These are phyloP conservation scores for Corynespora cassiicola DNA, from an alignment of 2,329 filamentous ascomycete genomes.

Conservation along the genomic window DNA sequence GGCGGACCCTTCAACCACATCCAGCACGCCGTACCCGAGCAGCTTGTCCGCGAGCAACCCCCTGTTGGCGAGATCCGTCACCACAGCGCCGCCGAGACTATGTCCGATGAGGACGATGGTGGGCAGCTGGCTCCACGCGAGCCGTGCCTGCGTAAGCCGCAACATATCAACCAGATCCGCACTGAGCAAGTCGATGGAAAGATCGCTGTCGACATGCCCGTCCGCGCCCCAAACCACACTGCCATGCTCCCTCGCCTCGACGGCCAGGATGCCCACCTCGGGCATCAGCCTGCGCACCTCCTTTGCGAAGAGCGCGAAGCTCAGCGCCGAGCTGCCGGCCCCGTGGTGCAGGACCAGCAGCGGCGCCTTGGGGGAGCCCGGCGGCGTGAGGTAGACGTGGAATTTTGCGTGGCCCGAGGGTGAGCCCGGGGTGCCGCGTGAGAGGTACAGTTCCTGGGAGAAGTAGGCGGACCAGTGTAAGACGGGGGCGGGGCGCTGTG, in stretches of 20 bases:
- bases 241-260: constrained; percentile 89
- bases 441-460: constrained; percentile 81
- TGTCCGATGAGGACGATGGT: constrained; percentile 86
- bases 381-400: constrained; percentile 89
- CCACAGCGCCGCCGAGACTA: constrained; percentile 88
- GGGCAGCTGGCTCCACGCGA: constrained; percentile 77
- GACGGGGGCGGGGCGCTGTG: constrained; percentile 65
- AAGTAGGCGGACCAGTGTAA: constrained; percentile 91
- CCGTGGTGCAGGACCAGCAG: constrained; percentile 95
- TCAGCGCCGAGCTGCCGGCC: constrained; percentile 89
- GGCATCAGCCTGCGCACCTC: constrained; percentile 81
- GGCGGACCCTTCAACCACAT: constrained; percentile 93
- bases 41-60: constrained; percentile 71
- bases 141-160: constrained; percentile 67
- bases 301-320: constrained; percentile 81
- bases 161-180: constrained; percentile 76
- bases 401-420: constrained; percentile 65
- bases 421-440: constrained; percentile 46
- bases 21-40: constrained; percentile 86
- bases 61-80: constrained; percentile 79
- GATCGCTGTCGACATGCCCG: constrained; percentile 60
- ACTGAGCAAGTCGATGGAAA: constrained; percentile 75
- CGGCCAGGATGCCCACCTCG: constrained; percentile 79
- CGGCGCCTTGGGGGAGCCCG: constrained; percentile 70
- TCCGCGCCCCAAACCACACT: constrained; percentile 57